A percentile compares a stretch with the other conserved stretches of the same genome.
Evolutionary conservation across 2,329 filamentous ascomycete genomes (phyloP).

Genomic region (Leptodontidium sp.): DNA sequence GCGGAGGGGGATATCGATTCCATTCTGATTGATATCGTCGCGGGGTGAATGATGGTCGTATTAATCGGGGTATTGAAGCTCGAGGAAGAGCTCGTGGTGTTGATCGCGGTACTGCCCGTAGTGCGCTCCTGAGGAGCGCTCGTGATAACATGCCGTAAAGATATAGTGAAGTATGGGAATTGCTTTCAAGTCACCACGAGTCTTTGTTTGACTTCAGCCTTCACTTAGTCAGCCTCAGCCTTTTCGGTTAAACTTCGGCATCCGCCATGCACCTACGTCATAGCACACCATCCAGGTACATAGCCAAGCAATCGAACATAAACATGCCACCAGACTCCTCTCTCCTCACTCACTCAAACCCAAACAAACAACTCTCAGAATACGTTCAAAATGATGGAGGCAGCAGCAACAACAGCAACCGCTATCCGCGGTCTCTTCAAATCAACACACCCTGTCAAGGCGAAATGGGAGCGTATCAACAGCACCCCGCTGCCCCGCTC

Average conservation of each 20-base stretch:
- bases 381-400: conserved; percentile 43
- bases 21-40: conserved; percentile 19
- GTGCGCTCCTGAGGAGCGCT: neutral
- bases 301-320: neutral
- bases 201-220: conserved; percentile 7
- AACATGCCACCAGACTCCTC: neutral
- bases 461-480: conserved; percentile 66
- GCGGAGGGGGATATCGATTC: conserved; percentile 19
- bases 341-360: neutral
- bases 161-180: neutral
- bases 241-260: conserved; percentile 3
- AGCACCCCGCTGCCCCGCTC: conserved; percentile 70
- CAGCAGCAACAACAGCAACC: conserved; percentile 36
- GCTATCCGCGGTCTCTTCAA: conserved; percentile 41
- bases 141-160: conserved; percentile 10
- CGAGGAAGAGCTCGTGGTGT: conserved; percentile 12
- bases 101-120: neutral
- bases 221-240: conserved; percentile 16
- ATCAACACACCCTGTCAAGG: conserved; percentile 53
- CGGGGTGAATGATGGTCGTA: conserved; percentile 6
- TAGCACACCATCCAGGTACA: neutral
- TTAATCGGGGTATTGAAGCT: neutral
- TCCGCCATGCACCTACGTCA: neutral
- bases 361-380: neutral
- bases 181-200: neutral